These are phyloP conservation scores for Solanum aculeatissimum DNA, from an alignment of 305 asterid species.

Conservation along the genomic window DNA sequence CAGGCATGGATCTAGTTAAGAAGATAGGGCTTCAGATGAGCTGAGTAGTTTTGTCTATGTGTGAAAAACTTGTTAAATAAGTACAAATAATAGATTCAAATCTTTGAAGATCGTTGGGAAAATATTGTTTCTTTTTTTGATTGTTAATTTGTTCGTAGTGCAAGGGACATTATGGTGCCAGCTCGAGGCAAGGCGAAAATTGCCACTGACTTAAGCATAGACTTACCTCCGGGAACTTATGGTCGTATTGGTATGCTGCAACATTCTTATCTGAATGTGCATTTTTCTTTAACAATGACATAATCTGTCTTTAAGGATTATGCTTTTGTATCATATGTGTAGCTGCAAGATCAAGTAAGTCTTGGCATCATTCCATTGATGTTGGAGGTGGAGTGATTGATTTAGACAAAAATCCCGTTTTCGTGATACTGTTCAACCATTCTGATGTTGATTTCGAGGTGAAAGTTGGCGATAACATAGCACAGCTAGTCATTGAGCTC, in stretches of 20 bases:
- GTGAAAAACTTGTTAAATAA: background rate
- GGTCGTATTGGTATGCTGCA: constrained; percentile 10
- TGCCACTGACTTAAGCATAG: constrained; percentile 8
- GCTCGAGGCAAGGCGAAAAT: constrained; percentile 11
- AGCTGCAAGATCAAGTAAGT: constrained; percentile 6
- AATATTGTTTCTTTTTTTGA: background rate
- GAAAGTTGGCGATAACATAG: constrained; percentile 14
- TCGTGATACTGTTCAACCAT: constrained; percentile 17
- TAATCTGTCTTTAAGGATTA: background rate
- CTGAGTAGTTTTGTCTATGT: background rate
- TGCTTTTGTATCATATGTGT: background rate
- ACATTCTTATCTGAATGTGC: background rate
- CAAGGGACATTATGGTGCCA: constrained; percentile 3
- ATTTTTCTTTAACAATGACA: background rate
- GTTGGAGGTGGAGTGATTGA: constrained; percentile 18
- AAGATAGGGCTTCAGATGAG: background rate
- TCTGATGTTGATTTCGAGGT: constrained; percentile 15
- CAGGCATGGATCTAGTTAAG: background rate
- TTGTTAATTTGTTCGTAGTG: background rate
- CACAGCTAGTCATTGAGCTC: constrained; percentile 16
- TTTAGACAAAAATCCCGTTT: constrained; percentile 6
- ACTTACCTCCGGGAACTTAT: constrained; percentile 14
- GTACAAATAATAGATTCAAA: background rate
- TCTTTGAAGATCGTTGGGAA: background rate
- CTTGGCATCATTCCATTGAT: constrained; percentile 8